A percentile compares a stretch with the other conserved stretches of the same genome.
Conservation (phyloP, 495 filamentous ascomycete species). For the Extremus antarcticus region DNA sequence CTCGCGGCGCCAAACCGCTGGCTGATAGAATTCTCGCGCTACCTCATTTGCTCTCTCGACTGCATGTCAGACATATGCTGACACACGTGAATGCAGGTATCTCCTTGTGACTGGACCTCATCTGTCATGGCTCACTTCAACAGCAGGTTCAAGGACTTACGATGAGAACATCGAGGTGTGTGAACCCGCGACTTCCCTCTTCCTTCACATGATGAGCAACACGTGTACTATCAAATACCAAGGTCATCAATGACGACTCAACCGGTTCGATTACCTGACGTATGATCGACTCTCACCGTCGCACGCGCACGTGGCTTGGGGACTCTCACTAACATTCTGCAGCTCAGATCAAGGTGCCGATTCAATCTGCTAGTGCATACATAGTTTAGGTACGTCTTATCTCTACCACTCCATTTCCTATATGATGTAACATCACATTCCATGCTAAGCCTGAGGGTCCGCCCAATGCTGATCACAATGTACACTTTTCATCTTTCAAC, state of each 20-base stretch:
- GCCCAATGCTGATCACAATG: conserved; percentile 63
- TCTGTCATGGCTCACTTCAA: too few species aligned
- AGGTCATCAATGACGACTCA: conserved; percentile 38
- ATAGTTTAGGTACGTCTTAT: neutral
- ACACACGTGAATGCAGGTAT: neutral
- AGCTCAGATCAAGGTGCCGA: neutral
- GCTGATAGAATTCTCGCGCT: conserved; percentile 31
- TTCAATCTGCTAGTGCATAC: neutral
- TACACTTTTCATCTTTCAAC: conserved; percentile 95
- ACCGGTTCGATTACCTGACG: conserved; percentile 45
- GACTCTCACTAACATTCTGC: neutral
- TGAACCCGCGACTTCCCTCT: neutral
- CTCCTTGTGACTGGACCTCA: too few species aligned
- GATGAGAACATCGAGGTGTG: neutral
- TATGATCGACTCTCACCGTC: neutral
- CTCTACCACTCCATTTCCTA: conserved; percentile 15
- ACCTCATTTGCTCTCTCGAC: neutral
- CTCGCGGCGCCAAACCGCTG: conserved; percentile 80
- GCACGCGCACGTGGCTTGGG: neutral
- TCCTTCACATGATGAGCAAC: conserved; percentile 42
- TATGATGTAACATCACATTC: conserved; percentile 69
- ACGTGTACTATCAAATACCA: conserved; percentile 58
- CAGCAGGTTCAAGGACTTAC: too few species aligned
- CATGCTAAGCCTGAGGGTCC: conserved; percentile 80
- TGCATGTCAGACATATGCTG: neutral